Evolutionary conservation across 2,329 filamentous ascomycete species (phyloP), one percentile per base, ranked within the genome.

Genomic region (Sclerotinia borealis): DNA sequence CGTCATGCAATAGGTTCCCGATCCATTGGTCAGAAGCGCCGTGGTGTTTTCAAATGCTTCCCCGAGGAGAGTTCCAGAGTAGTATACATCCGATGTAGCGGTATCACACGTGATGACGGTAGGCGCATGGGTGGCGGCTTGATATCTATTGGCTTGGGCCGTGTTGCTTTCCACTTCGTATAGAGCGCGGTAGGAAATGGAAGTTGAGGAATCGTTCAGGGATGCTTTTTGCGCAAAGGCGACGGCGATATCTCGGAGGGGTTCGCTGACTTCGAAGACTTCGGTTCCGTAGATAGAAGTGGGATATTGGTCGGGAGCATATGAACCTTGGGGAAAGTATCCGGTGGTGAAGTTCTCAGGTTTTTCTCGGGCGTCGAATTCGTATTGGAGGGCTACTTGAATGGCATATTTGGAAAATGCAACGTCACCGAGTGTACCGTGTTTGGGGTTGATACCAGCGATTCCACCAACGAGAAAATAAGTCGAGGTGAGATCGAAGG

Each of bases 401-500:
- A 92, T 81, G 0, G 88, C 84, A 71, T 86, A 93, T 27, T 84
- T 82, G 43, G 86, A 83, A 61, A 93, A 84, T 1, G 87, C 86
- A 0, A 90, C 88, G 47, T 83, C 82, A 50, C 83, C 85, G 5
- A 89, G 79, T 0, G 89, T 91, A 27, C 81, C 85, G 31, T 84
- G 76, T 65, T 86, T 83, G 0, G 89, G 90, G 73, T 85, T 91
- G 49, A 91, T 80, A n/a, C 90, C 89, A 1, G 85, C 89, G 66
- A 93, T 92, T 2, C 89, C 90, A 1, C 82, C 85, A 36, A 90
- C 75, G 63, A 92, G 75, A 75, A 91, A 91, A 76, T 92, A 92
- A 1, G 89, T 88, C 54, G 79, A 75, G 1, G 77, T 80, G 15
- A 92, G 79, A 75, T 92, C 81, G 73, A 92, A 91, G 13, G 77